Evolutionary conservation across 2,329 filamentous ascomycete genomes (phyloP), one percentile per base, ranked within the genome.

Genomic region (Botrytis medusae): DNA sequence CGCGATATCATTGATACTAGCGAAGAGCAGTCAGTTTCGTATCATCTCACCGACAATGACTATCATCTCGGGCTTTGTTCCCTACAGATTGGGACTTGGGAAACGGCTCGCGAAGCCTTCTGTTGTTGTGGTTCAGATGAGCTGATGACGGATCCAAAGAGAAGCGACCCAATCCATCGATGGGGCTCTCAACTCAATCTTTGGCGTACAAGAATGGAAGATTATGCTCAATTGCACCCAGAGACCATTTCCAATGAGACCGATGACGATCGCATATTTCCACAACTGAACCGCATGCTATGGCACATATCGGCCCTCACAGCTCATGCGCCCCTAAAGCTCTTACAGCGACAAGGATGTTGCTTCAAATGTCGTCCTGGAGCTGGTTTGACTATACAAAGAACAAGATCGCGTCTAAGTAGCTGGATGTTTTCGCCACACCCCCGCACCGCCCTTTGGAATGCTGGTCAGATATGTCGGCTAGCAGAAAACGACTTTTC

Each of bases 311-410:
- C 69, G 12, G 57, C 59, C 3, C 69, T 71, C 18, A 71, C 69
- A 14, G 60, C 64, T 37, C 40, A 64, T 40, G 69, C 69, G 2
- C 69, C 69, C 18, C 42, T 71, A 8, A 71, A 71, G 60, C 57
- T 71, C 34, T 48, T 64, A 29, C 69, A 54, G 18, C 59, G 59
- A 63, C 69, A 71, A 54, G 69, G 59, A 54, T 71, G 69, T 25
- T 71, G 69, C 12, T 71, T 71, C 25, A 71, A 71, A 42, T 71
- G 69, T 32, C 69, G 69, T 22, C 69, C 69, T 54, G 57, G 57
- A 16, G 59, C 54, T 12, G 59, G 69, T 22, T 29, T 40, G 16
- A 40, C 59, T 37, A 40, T 34, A 8, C 69, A 63, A 12, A 71
- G 60, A 40, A 71, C 69, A 12, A 71, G 34, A 51, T 59, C 44